Conservation (phyloP, 1,139 yeast genomes). For the Blastobotrys malaysiensis region DNA sequence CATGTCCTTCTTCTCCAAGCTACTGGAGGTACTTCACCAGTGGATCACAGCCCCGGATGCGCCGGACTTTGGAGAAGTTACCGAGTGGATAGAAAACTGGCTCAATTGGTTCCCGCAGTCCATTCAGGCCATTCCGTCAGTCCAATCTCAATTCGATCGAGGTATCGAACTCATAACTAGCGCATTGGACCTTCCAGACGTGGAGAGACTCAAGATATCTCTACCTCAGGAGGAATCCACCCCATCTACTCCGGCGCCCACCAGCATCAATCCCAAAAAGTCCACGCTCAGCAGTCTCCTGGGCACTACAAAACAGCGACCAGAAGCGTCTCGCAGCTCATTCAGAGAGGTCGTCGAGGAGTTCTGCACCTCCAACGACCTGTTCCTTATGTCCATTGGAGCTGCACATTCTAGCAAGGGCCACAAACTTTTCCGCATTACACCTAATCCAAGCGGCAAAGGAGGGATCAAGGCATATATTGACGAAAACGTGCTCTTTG, state of each 20-base stretch:
- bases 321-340: slow-evolving; percentile 18
- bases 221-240: not conserved
- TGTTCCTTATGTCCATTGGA: slow-evolving; percentile 34
- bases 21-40: slow-evolving; percentile 28
- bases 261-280: not conserved
- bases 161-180: slow-evolving; percentile 33
- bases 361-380: slow-evolving; percentile 35
- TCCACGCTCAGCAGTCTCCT: not conserved
- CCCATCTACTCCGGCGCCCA: not conserved
- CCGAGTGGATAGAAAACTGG: slow-evolving; percentile 34
- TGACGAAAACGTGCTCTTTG: slow-evolving; percentile 45
- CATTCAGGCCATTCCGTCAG: slow-evolving; percentile 19
- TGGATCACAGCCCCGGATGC: slow-evolving; percentile 28
- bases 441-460: slow-evolving; percentile 29
- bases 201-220: not conserved
- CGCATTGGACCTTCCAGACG: not conserved
- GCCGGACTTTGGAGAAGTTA: slow-evolving; percentile 22
- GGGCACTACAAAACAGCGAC: not conserved
- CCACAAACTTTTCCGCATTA: slow-evolving; percentile 35
- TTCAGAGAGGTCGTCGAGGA: slow-evolving; percentile 50
- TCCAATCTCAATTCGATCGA: slow-evolving; percentile 20
- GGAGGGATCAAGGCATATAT: slow-evolving; percentile 37
- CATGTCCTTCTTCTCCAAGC: slow-evolving; percentile 32
- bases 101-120: slow-evolving; percentile 25
- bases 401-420: slow-evolving; percentile 33